Base-by-base conservation (phyloP, 2,329 filamentous ascomycete genomes). In the Beauveria rudraprayagi region DNA sequence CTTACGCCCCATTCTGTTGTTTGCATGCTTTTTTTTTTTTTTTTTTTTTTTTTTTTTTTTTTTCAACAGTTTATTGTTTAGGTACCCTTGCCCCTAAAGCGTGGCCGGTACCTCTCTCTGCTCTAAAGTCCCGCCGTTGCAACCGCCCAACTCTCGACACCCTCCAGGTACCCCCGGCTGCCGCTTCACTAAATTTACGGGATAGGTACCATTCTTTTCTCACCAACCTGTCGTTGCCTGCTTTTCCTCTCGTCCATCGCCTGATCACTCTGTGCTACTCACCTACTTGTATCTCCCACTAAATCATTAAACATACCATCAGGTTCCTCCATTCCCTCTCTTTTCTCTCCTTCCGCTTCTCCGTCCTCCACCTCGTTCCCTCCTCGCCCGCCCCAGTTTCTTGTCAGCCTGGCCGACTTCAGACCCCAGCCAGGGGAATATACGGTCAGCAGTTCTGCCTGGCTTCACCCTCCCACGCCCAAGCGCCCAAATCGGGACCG, bases 401-500 rank as follows among this genome's bases (percentile, higher is more conserved):
- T 56, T 14, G 54, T 48, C 54, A 56, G 54, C 43, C 54, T 56
- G 43, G 54, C 28, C 43, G 24, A 26, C 56, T 30, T 24, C 56
- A 41, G 46, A 50, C 56, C 56, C 56, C 46, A 41, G 56, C 56
- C 44, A 58, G 56, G 56, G 37, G 56, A 58, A 58, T 58, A 58
- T 19, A 58, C 56, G 46, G 56, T 58, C 56, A 58, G 46, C 56
- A 41, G 46, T 58, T 51, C 56, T 58, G 56, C 56, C 56, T 58
- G 56, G 28, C 46, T 51, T 58, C 34, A 34, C 46, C 55, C 46
- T 37, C 55, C 55, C n/a, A 30, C 53, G 34, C 56, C 56, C 56
- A 51, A 58, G 34, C 56, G 56, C 56, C 46, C 46, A 58, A 58
- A 22, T 30, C 46, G 51, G 46, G 3, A 41, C 30, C 19, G 17